A percentile compares a stretch with the other conserved stretches of the same genome.
Conservation (phyloP, 768 basidiomycete species). For the Podaxis sp. region DNA sequence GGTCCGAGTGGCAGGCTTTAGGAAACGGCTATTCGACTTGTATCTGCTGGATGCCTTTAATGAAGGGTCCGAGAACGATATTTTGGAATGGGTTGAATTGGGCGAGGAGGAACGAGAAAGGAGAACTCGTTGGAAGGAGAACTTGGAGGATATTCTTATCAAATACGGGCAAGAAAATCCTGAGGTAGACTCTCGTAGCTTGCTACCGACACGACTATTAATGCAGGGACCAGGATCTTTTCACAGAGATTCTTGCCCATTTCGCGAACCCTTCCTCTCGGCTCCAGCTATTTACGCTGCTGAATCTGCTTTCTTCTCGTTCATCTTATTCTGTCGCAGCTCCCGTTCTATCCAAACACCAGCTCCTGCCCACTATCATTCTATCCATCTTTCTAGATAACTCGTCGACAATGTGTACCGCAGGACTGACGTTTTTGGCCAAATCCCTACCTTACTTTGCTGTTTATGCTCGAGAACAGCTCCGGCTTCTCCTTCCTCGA, state of each 20-base stretch:
- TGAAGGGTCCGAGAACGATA: slow-evolving; percentile 70
- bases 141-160: slow-evolving; percentile 74
- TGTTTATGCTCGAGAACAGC: slow-evolving; percentile 51
- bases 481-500: slow-evolving; percentile 61
- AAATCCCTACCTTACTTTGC: slow-evolving; percentile 78
- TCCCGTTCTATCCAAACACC: slow-evolving; percentile 53
- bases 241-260: slow-evolving; percentile 63
- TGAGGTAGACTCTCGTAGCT: slow-evolving; percentile 43
- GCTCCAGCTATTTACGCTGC: slow-evolving; percentile 65
- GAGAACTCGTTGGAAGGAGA: slow-evolving; percentile 69
- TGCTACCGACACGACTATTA: neutral
- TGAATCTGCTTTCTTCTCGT: slow-evolving; percentile 60
- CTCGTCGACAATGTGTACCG: slow-evolving; percentile 67
- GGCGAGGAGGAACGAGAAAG: slow-evolving; percentile 60
- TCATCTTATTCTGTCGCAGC: slow-evolving; percentile 49
- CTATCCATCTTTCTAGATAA: slow-evolving; percentile 71
- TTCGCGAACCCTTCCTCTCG: slow-evolving; percentile 61
- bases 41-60: slow-evolving; percentile 78
- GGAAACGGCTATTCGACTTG: slow-evolving; percentile 66
- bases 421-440: slow-evolving; percentile 60
- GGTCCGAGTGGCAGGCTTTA: slow-evolving; percentile 60
- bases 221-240: slow-evolving; percentile 51
- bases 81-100: slow-evolving; percentile 71
- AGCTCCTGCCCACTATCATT: slow-evolving; percentile 63
- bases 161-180: slow-evolving; percentile 62